Base-by-base conservation (phyloP, 148 eudicot genomes). In the Simmondsia chinensis region DNA sequence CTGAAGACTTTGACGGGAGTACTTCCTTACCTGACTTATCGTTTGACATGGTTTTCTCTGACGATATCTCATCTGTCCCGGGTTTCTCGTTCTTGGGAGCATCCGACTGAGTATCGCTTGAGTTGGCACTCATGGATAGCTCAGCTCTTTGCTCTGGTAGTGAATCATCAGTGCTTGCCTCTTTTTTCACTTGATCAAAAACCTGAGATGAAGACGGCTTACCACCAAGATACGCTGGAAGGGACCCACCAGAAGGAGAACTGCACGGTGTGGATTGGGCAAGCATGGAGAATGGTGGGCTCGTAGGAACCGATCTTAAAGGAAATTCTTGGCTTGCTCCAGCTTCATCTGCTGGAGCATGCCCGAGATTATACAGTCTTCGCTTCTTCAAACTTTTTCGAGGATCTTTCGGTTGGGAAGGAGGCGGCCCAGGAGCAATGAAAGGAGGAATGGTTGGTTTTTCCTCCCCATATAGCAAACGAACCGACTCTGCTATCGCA, bases 401-500 rank as follows among this genome's bases (percentile, higher is more conserved):
- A 21, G 99, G 99, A 45, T 91, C 99, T 61, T 61, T 72, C 4
- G 99, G 99, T 34, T 57, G 82, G 13, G 72, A 50, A 38, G 82
- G 96, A 38, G 79, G 83, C 12, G 77, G 83, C 3, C 86, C 85
- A 0, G 84, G 99, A 27, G 63, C 65, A 11, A 79, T 53, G 65
- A 91, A 91, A 8, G 99, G 94, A 33, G 99, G 99, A 52, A 91
- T 74, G 27, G 66, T 51, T 17, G 94, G 68, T 35, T 74, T 58
- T 28, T 73, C 78, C 52, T 72, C 82, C 22, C 83, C 81, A 44
- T 82, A 91, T 12, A 91, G 53, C 56, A 82, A 45, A 12, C 95
- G 81, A 31, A 91, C 86, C 0, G 96, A 91, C 44, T 74, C 69
- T 38, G 88, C 96, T 54, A 91, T 75, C 14, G 94, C 96, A 5